Conservation (phyloP, 2,329 filamentous ascomycete species). For the Paraphoma sp. region DNA sequence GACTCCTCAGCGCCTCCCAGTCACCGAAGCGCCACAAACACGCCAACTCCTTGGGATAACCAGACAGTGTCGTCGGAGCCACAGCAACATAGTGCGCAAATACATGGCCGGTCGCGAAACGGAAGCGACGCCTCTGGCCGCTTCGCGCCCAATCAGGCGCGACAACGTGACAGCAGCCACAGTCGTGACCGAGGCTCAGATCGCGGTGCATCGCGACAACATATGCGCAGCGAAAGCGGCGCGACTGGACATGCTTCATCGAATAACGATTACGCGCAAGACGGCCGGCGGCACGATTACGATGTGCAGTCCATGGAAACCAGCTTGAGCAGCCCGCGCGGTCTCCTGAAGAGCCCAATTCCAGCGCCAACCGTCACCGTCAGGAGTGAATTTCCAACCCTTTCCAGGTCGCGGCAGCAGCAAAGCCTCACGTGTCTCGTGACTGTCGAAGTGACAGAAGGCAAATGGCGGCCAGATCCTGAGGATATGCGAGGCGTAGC, state of each 20-base stretch:
- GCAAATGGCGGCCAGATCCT: slow-evolving; percentile 85
- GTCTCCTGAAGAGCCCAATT: slow-evolving; percentile 80
- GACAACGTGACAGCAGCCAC: slow-evolving; percentile 47
- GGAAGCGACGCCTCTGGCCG: slow-evolving; percentile 43
- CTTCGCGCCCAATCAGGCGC: slow-evolving; percentile 35
- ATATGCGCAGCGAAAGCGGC: slow-evolving; percentile 80
- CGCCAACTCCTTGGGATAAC: slow-evolving; percentile 74
- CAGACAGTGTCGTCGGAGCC: slow-evolving; percentile 45
- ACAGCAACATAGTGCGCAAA: slow-evolving; percentile 57
- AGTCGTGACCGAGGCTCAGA: slow-evolving; percentile 47
- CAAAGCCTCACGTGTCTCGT: slow-evolving; percentile 93
- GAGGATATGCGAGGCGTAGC: slow-evolving; percentile 70
- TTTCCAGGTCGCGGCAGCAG: slow-evolving; percentile 89
- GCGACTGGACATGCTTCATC: slow-evolving; percentile 75
- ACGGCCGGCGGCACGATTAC: slow-evolving; percentile 86
- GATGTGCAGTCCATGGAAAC: slow-evolving; percentile 97
- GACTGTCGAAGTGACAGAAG: slow-evolving; percentile 91
- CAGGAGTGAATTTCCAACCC: slow-evolving; percentile 93
- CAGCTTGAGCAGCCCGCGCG: slow-evolving; percentile 74
- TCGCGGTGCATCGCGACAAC: slow-evolving; percentile 54
- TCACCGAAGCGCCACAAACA: slow-evolving; percentile 58
- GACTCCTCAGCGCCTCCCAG: slow-evolving; percentile 56
- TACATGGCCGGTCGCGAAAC: slow-evolving; percentile 44
- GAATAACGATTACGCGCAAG: slow-evolving; percentile 73
- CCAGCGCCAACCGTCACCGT: slow-evolving; percentile 91